Evolutionary conservation across 495 filamentous ascomycete genomes (phyloP).

Genomic region (Daldinia concentrica): DNA sequence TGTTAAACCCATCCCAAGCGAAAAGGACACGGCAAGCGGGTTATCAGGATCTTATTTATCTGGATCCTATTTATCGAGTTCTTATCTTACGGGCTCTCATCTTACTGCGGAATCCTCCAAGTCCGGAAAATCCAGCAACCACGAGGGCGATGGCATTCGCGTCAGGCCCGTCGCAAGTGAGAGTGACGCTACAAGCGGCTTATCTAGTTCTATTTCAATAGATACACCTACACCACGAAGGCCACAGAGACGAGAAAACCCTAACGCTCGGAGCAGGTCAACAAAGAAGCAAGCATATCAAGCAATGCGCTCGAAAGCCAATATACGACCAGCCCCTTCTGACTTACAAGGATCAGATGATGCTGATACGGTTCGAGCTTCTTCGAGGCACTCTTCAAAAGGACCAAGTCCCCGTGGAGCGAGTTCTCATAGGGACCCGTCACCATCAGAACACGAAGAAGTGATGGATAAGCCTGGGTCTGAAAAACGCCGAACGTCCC

Average conservation of each 20-base stretch:
- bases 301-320: conserved; percentile 43
- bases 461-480: conserved; percentile 48
- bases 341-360: conserved; percentile 40
- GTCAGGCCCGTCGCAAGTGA: conserved; percentile 43
- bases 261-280: conserved; percentile 52
- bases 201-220: conserved; percentile 12
- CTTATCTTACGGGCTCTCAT: conserved; percentile 1
- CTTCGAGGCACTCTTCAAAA: conserved; percentile 46
- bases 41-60: conserved; percentile 17
- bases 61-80: not conserved
- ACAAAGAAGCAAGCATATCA: conserved; percentile 27
- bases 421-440: conserved; percentile 37
- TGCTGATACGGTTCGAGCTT: conserved; percentile 43
- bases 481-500: conserved; percentile 41
- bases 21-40: conserved; percentile 31
- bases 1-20: conserved; percentile 41
- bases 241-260: not conserved
- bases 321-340: conserved; percentile 41
- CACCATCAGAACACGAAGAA: conserved; percentile 62
- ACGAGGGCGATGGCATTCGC: conserved; percentile 51
- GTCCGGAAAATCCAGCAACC: conserved; percentile 31
- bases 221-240: conserved; percentile 18
- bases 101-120: conserved; percentile 20
- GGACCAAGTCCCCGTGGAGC: conserved; percentile 38
- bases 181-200: conserved; percentile 44